These are phyloP conservation scores for Xylariaceae sp. DNA, from an alignment of 2,329 filamentous ascomycete genomes.

Conservation along the genomic window DNA sequence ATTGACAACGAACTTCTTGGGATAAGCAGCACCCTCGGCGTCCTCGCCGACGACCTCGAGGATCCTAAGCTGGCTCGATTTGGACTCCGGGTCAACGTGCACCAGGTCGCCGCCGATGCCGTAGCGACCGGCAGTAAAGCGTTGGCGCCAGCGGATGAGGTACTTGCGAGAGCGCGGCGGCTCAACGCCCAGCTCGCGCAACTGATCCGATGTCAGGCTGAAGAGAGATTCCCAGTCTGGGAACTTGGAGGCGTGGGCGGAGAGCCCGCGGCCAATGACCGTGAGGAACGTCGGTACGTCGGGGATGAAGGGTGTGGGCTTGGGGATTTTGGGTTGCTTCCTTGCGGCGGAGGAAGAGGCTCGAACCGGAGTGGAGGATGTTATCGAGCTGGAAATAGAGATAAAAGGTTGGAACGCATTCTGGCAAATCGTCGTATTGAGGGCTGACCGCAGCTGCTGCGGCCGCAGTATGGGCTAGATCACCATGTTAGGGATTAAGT, in stretches of 20 bases:
- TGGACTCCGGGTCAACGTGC: slow-evolving; percentile 54
- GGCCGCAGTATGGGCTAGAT: slow-evolving; percentile 24
- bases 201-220: slow-evolving; percentile 69
- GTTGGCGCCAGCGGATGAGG: slow-evolving; percentile 81
- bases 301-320: slow-evolving; percentile 79
- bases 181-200: slow-evolving; percentile 82
- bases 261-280: slow-evolving; percentile 83
- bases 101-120: slow-evolving; percentile 80
- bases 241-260: slow-evolving; percentile 79
- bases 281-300: slow-evolving; percentile 82
- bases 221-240: slow-evolving; percentile 89
- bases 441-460: slow-evolving; percentile 22
- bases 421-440: slow-evolving; percentile 7
- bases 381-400: slow-evolving; percentile 24
- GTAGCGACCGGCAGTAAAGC: slow-evolving; percentile 71
- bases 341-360: background rate
- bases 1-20: slow-evolving; percentile 51
- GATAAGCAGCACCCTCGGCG: slow-evolving; percentile 9
- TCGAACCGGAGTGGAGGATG: slow-evolving; percentile 1
- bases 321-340: slow-evolving; percentile 42
- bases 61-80: slow-evolving; percentile 28
- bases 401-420: slow-evolving; percentile 2
- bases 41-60: slow-evolving; percentile 18
- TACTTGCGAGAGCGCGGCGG: slow-evolving; percentile 79
- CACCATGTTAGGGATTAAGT: background rate